Conservation (phyloP, 176 grass and related monocot species). For the Tuctoria greenei region DNA sequence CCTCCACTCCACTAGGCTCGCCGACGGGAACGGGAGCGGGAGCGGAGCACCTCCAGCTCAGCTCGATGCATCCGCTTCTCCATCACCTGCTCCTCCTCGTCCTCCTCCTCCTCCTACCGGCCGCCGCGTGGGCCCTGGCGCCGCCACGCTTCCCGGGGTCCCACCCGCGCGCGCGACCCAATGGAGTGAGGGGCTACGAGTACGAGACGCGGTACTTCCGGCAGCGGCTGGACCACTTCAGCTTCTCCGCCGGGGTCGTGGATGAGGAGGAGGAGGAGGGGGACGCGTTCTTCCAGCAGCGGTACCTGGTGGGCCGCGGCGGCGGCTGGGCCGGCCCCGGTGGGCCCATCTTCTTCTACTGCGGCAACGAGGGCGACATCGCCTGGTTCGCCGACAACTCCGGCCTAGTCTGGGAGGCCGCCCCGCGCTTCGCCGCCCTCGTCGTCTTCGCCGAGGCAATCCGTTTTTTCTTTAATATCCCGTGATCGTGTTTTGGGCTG, state of each 20-base stretch:
- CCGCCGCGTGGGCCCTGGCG: constrained; percentile 2
- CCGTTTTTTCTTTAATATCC: background rate
- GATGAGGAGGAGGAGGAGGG: constrained; percentile 22
- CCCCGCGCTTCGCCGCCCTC: constrained; percentile 79
- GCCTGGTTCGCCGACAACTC: constrained; percentile 94
- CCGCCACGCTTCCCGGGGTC: constrained; percentile 40
- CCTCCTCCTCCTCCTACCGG: constrained; percentile 12
- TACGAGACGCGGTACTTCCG: constrained; percentile 82
- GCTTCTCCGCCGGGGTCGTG: constrained; percentile 57
- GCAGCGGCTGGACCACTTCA: constrained; percentile 95
- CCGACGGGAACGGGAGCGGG: background rate
- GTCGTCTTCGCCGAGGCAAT: constrained; percentile 91
- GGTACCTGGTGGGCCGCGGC: constrained; percentile 62
- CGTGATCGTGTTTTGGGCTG: background rate
- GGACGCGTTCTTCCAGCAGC: constrained; percentile 64
- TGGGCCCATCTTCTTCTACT: constrained; percentile 97
- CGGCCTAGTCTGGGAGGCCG: constrained; percentile 90
- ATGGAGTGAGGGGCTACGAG: constrained; percentile 29
- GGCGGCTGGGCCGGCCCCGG: constrained; percentile 49
- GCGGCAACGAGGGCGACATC: constrained; percentile 96
- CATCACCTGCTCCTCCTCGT: background rate
- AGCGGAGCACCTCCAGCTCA: background rate
- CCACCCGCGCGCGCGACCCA: background rate
- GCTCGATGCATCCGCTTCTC: constrained; percentile 23
- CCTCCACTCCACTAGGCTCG: background rate